These are phyloP conservation scores for Paragyromitra xinjiangensis DNA, from an alignment of 495 filamentous ascomycete species.

Conservation along the genomic window DNA sequence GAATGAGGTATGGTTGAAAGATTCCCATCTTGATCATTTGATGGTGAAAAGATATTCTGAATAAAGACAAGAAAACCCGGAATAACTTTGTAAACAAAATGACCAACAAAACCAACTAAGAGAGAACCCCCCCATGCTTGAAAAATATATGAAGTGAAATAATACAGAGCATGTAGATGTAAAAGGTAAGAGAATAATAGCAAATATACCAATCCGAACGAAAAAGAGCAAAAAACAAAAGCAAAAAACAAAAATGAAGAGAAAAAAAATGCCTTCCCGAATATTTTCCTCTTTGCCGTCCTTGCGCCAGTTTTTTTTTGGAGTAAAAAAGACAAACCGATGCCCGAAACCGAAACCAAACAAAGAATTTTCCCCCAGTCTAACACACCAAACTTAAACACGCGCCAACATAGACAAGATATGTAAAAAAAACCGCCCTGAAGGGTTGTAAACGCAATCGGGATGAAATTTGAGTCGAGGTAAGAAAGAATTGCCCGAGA, in stretches of 20 bases:
- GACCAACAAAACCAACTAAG: conserved; percentile 15
- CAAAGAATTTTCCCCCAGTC: conserved; percentile 23
- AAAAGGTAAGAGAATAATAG: conserved; percentile 4
- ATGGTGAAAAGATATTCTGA: background rate
- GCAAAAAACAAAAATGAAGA: conserved; percentile 14
- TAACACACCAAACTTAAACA: conserved; percentile 42
- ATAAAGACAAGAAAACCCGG: conserved; percentile 13
- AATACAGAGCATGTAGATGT: conserved; percentile 20
- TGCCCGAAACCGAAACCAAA: conserved; percentile 29
- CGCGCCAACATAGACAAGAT: conserved; percentile 32
- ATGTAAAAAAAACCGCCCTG: conserved; percentile 40
- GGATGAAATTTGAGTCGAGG: conserved; percentile 15
- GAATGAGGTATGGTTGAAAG: background rate
- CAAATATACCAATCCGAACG: conserved; percentile 30
- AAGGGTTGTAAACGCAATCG: conserved; percentile 23
- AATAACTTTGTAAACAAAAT: conserved; percentile 9
- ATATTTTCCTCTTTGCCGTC: conserved; percentile 26
- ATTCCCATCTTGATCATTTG: conserved; percentile 22
- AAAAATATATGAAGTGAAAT: conserved; percentile 13
- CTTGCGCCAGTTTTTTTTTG: conserved; percentile 41
- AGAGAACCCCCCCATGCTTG: conserved; percentile 32
- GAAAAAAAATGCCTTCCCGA: conserved; percentile 17
- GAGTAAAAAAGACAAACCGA: conserved; percentile 20
- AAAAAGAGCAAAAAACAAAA: background rate
- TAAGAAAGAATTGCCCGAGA: background rate